Conservation (phyloP, 345 rosid genomes). For the Syzygium aqueum region DNA sequence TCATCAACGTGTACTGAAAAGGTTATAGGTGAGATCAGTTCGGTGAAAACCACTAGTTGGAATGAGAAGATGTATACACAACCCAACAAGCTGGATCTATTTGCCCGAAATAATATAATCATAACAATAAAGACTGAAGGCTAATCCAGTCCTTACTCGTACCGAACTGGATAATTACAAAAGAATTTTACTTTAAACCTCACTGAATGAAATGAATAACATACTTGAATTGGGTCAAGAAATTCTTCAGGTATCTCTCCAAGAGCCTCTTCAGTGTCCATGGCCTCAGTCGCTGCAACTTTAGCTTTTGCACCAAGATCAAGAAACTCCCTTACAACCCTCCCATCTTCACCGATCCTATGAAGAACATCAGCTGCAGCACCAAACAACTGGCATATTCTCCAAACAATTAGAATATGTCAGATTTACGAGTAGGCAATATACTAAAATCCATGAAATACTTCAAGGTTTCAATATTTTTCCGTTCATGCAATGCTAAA, state of each 20-base stretch:
- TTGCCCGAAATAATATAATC: neutral
- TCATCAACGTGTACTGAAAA: conserved; percentile 83
- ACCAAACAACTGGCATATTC: conserved; percentile 54
- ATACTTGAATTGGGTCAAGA: conserved; percentile 95
- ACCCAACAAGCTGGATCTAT: neutral
- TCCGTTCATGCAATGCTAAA: neutral
- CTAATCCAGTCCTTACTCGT: neutral
- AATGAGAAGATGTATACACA: neutral
- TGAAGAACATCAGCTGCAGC: conserved; percentile 81
- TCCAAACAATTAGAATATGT: conserved; percentile 3
- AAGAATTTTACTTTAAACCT: neutral
- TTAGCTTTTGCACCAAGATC: conserved; percentile 76
- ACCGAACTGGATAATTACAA: neutral
- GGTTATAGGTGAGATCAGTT: neutral
- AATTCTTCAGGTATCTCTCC: conserved; percentile 97
- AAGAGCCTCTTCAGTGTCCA: conserved; percentile 91
- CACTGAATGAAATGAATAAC: conserved; percentile 1
- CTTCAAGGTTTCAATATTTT: neutral
- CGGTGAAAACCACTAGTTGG: neutral
- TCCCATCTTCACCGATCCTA: conserved; percentile 75
- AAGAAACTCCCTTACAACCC: conserved; percentile 62
- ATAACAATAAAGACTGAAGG: neutral
- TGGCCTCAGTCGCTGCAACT: conserved; percentile 90
- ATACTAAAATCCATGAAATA: neutral
- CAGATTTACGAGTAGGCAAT: neutral